phyloP scores from a whole-genome alignment of 2,329 filamentous ascomycete genomes.

The Colletotrichum cordylinicola region DNA sequence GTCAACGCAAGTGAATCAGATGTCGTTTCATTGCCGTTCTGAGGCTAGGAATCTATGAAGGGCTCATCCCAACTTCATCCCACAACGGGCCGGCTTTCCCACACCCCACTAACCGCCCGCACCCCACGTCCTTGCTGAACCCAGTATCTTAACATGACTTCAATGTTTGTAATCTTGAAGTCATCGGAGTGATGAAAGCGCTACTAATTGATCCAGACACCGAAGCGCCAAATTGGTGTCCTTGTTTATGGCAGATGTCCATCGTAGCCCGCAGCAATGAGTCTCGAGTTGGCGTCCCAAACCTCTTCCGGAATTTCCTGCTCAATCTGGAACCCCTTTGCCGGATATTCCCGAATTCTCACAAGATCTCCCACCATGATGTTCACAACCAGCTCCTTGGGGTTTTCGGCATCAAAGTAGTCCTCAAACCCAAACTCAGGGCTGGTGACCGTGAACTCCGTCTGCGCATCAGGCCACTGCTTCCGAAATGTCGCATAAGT shows the following conservation, averaged over 20 bases:
- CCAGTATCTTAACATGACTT: background rate
- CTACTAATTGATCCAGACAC: no score
- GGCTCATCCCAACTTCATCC: background rate
- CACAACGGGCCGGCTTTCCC: background rate
- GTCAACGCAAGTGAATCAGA: background rate
- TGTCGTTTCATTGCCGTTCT: background rate
- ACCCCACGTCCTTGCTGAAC: background rate
- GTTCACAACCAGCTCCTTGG: slow-evolving; percentile 44
- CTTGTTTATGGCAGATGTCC: slow-evolving; percentile 36
- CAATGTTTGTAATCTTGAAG: background rate
- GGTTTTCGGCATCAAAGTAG: slow-evolving; percentile 48
- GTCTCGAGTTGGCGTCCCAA: slow-evolving; percentile 45
- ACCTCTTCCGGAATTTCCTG: slow-evolving; percentile 47
- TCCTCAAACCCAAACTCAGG: slow-evolving; percentile 42
- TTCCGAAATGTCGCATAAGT: slow-evolving; percentile 51
- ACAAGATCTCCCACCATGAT: slow-evolving; percentile 52
- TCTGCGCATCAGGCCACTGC: slow-evolving; percentile 46
- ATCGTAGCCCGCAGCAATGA: slow-evolving; percentile 43
- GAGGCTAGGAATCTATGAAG: background rate
- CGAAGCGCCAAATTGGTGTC: background rate
- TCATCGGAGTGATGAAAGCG: background rate
- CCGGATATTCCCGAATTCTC: slow-evolving; percentile 47
- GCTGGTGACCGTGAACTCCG: slow-evolving; percentile 44
- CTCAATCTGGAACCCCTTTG: slow-evolving; percentile 46
- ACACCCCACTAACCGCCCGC: background rate